Evolutionary conservation across 2,329 filamentous ascomycete species (phyloP).

Genomic region (Venturia nashicola): DNA sequence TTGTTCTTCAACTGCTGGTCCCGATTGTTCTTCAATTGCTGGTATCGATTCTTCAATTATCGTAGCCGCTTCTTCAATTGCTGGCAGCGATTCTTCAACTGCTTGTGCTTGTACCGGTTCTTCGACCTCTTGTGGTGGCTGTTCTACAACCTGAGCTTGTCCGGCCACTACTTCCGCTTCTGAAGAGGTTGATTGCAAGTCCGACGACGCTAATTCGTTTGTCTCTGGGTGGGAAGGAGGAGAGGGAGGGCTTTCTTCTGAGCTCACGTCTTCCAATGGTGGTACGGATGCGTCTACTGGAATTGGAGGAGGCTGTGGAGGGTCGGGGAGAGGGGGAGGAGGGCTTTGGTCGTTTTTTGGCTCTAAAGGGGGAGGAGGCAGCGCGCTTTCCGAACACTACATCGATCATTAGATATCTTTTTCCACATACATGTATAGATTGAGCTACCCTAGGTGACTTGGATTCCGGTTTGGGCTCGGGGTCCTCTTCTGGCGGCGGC

Average conservation of each 20-base stretch:
- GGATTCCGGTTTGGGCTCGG: not conserved
- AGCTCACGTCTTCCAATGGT: slow-evolving; percentile 1
- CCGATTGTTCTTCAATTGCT: not conserved
- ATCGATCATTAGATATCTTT: slow-evolving; percentile 6
- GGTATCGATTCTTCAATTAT: no score
- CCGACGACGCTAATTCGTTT: slow-evolving; percentile 9
- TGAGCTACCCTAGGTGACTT: slow-evolving; percentile 2
- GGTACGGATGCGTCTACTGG: not conserved
- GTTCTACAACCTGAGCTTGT: not conserved
- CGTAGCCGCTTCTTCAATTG: no score
- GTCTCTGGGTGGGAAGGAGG: slow-evolving; percentile 4
- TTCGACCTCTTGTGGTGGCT: not conserved
- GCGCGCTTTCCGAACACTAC: slow-evolving; percentile 3
- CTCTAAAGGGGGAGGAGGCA: slow-evolving; percentile 4
- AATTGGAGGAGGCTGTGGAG: not conserved
- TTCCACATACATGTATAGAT: not conserved
- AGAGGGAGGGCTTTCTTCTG: slow-evolving; percentile 7
- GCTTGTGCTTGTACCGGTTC: not conserved
- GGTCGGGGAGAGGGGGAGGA: slow-evolving; percentile 1
- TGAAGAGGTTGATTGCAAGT: slow-evolving; percentile 4
- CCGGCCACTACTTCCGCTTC: not conserved
- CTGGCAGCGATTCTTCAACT: not conserved
- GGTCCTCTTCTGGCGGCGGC: not conserved
- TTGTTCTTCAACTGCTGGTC: not conserved
- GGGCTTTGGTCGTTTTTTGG: not conserved